These are phyloP conservation scores for Fragaria vesca DNA, from an alignment of 306 rosid species.

Conservation along the genomic window DNA sequence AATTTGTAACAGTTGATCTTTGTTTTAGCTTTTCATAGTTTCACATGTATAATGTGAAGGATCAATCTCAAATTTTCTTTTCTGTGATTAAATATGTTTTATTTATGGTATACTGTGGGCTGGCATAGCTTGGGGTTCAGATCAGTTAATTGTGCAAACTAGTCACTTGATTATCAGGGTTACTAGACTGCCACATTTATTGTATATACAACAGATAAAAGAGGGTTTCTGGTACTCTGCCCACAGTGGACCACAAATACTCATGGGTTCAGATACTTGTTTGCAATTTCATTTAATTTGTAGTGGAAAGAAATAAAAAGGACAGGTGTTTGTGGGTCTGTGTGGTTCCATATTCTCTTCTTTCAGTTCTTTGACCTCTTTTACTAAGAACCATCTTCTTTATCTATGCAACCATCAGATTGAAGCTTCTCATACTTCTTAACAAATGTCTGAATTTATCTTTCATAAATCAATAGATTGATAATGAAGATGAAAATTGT, in stretches of 20 bases:
- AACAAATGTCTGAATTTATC: not conserved
- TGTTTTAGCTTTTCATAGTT: not conserved
- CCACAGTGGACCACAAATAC: no score
- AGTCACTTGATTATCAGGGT: not conserved
- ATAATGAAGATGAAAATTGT: no score
- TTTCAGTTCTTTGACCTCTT: not conserved
- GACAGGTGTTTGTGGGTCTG: not conserved
- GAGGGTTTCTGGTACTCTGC: not conserved
- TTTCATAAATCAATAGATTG: not conserved
- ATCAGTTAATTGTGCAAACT: not conserved
- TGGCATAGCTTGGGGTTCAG: not conserved
- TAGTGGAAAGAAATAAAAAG: not conserved
- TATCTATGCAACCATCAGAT: not conserved
- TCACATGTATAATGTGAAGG: not conserved
- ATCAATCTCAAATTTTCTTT: not conserved
- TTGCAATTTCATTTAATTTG: not conserved
- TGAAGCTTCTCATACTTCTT: not conserved
- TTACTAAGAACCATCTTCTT: not conserved
- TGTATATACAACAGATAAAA: not conserved
- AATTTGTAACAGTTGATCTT: not conserved
- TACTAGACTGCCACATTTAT: not conserved
- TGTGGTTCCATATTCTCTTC: not conserved
- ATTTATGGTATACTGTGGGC: not conserved
- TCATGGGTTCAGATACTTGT: not conserved
- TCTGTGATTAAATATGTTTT: not conserved